phyloP scores from a whole-genome alignment of 2,329 filamentous ascomycete genomes.

The Fusarium illudens region DNA sequence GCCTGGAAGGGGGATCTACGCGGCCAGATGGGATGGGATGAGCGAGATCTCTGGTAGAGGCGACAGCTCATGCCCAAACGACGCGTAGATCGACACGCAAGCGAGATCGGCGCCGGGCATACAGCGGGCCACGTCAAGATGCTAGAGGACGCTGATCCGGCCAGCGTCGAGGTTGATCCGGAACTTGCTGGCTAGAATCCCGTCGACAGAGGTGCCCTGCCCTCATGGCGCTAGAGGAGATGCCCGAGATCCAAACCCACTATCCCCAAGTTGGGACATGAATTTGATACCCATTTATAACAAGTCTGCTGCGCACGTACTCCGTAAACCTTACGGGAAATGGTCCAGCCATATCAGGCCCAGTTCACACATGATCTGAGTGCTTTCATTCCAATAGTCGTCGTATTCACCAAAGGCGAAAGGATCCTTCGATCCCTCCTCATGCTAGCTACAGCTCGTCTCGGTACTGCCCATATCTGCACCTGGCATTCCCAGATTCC shows the following conservation, averaged over 20 bases:
- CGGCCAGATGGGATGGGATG: neutral
- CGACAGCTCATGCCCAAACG: neutral
- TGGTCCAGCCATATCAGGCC: conserved; percentile 11
- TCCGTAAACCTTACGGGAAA: conserved; percentile 17
- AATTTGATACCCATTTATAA: conserved; percentile 27
- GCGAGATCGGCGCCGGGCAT: conserved; percentile 27
- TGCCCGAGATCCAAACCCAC: neutral
- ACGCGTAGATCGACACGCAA: conserved; percentile 20
- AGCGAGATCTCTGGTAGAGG: neutral
- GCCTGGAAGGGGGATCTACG: neutral
- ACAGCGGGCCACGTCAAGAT: conserved; percentile 11
- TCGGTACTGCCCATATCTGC: conserved; percentile 29
- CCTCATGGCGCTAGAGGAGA: neutral
- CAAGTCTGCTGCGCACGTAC: conserved; percentile 24
- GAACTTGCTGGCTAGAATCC: neutral
- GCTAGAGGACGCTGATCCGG: conserved; percentile 19
- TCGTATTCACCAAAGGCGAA: conserved; percentile 37
- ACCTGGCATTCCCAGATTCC: conserved; percentile 22
- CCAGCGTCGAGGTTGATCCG: neutral
- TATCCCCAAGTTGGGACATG: conserved; percentile 15
- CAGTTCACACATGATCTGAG: neutral
- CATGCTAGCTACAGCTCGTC: conserved; percentile 31
- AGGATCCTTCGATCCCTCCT: conserved; percentile 21
- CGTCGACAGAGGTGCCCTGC: neutral
- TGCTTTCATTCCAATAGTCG: conserved; percentile 41